Evolutionary conservation across 768 basidiomycete genomes (phyloP).

Genomic region (Daedalea quercina): DNA sequence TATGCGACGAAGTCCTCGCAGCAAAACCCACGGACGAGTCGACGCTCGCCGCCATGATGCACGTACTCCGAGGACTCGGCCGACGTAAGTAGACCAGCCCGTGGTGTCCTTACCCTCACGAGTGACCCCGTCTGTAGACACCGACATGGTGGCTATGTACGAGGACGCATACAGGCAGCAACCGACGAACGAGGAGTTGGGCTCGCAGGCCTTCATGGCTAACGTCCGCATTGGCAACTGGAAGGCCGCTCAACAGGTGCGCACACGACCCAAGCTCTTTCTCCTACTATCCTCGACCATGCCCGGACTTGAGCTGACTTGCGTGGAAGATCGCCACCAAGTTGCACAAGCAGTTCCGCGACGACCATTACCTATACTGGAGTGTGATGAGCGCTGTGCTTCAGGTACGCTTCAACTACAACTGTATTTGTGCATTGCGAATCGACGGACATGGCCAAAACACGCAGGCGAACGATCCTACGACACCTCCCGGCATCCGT

Average conservation of each 20-base stretch:
- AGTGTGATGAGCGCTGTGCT: slow-evolving; percentile 72
- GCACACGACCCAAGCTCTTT: slow-evolving; percentile 2
- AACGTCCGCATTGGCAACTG: slow-evolving; percentile 75
- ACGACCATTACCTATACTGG: slow-evolving; percentile 81
- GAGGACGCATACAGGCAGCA: slow-evolving; percentile 82
- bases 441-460: too few relatives aligned
- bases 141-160: slow-evolving; percentile 79
- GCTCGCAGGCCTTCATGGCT: slow-evolving; percentile 79
- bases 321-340: slow-evolving; percentile 59
- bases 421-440: not conserved
- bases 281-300: not conserved
- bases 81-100: slow-evolving; percentile 36
- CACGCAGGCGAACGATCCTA: slow-evolving; percentile 72
- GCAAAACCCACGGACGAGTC: slow-evolving; percentile 67
- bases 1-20: slow-evolving; percentile 78
- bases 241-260: slow-evolving; percentile 81
- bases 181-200: slow-evolving; percentile 77
- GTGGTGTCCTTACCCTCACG: not conserved
- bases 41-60: slow-evolving; percentile 75
- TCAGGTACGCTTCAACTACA: slow-evolving; percentile 41
- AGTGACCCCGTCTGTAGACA: slow-evolving; percentile 38
- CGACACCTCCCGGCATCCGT: slow-evolving; percentile 57
- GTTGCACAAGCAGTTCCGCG: slow-evolving; percentile 80
- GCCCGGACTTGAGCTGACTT: not conserved
- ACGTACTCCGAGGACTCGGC: slow-evolving; percentile 73